Percentiles rank a stretch among this genome's conserved stretches.
phyloP scores from a whole-genome alignment of 108 stramenopile species.

The Mediolabrus comicus region DNA sequence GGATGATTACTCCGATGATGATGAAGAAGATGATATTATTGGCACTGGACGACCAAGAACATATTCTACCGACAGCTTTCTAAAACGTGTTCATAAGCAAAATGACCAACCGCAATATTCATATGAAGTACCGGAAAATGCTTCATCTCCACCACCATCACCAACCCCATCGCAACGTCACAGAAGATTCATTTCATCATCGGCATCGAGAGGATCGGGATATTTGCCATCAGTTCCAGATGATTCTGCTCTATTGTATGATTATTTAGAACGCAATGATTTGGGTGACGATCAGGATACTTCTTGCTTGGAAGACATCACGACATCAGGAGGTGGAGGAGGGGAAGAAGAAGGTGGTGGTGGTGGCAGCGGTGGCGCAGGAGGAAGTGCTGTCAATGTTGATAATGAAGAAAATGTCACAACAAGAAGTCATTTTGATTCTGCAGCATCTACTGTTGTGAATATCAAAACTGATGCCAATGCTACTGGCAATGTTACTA shows the following conservation, averaged over 20 bases:
- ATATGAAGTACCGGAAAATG: background rate
- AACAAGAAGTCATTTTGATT: too few species aligned
- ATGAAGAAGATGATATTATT: slow-evolving; percentile 16
- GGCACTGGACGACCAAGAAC: background rate
- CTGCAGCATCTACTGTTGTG: background rate
- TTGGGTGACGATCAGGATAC: background rate
- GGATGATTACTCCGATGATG: slow-evolving; percentile 44
- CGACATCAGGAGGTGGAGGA: background rate
- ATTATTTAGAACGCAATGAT: background rate
- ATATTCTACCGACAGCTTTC: background rate
- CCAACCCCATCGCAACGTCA: background rate
- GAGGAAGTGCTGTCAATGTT: too few species aligned
- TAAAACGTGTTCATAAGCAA: slow-evolving; percentile 3
- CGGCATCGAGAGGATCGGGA: background rate
- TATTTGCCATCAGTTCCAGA: slow-evolving; percentile 6
- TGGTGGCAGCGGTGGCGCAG: too few species aligned
- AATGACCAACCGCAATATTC: slow-evolving; percentile 8
- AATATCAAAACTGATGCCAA: too few species aligned
- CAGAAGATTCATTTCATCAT: background rate
- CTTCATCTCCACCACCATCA: background rate
- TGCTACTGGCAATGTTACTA: background rate
- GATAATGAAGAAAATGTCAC: background rate
- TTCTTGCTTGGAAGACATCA: background rate
- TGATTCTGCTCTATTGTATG: slow-evolving; percentile 1
- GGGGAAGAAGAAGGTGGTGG: background rate